Base-by-base conservation (phyloP, 2,329 filamentous ascomycete species). In the Exophiala calicioides region DNA sequence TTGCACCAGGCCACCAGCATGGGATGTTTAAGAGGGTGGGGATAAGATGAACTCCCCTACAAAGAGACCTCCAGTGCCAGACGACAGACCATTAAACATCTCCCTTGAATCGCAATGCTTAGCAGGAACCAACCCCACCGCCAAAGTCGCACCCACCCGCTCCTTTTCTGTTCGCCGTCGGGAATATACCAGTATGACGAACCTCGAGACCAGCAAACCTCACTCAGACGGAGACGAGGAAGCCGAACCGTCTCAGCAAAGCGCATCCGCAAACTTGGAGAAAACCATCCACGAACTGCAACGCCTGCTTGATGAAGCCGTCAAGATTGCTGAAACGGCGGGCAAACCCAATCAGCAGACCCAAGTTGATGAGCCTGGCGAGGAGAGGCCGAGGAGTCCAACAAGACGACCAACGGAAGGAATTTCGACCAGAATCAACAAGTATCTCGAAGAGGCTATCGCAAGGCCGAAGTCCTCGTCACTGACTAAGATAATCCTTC, bases 211-310 rank as follows among this genome's bases (percentile, higher is more conserved):
- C n/a, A n/a, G n/a, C n/a, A n/a, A n/a, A n/a, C n/a, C n/a, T 23
- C 31, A 16, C 23, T 37, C 26, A 13, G 10, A n/a, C 16, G 29
- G n/a, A 12, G n/a, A 29, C 7, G 24, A 42, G 12, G 31, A 39
- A 7, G 41, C 27, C 20, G 43, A 29, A 9, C 9, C 31, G 24
- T 15, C 9, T 26, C 50, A 45, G 16, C 30, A 33, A 18, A 44
- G 37, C n/a, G 37, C 48, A 16, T 47, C 50, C 23, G 33, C 52
- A 16, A 60, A 55, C 4, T 66, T 70, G 42, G 53, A 62, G 9
- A 62, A 55, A 27, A 65, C 65, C 9, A 66, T 68, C 34, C 60
- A 60, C 18, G 61, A 65, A 42, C 56, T 68, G 18, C 65, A 68
- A 48, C 48, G 51, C 29, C 57, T 68, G 9, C 57, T 68, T 15